A percentile compares a stretch with the other conserved stretches of the same genome.
These are phyloP conservation scores for Cyphellophora europaea DNA, from an alignment of 2,329 filamentous ascomycete genomes.

Conservation along the genomic window DNA sequence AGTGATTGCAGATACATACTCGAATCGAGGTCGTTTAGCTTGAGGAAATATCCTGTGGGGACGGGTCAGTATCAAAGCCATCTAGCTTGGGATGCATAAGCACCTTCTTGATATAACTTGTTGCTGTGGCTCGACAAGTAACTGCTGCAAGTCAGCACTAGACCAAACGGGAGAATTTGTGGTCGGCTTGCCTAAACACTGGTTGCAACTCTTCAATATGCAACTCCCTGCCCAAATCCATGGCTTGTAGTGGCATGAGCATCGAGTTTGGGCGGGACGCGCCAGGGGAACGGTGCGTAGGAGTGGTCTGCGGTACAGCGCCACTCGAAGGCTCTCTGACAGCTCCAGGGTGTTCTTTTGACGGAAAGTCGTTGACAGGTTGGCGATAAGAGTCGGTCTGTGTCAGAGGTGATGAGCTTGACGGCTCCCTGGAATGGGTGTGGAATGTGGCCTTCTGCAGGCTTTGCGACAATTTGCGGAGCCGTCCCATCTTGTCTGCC, in stretches of 20 bases:
- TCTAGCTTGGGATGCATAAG: slow-evolving; percentile 1
- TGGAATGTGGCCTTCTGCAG: background rate
- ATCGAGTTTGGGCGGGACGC: background rate
- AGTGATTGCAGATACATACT: slow-evolving; percentile 49
- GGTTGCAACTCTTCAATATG: slow-evolving; percentile 79
- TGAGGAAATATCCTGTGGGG: slow-evolving; percentile 70
- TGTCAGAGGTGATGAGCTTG: background rate
- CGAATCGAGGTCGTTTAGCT: slow-evolving; percentile 87
- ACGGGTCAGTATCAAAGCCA: slow-evolving; percentile 4
- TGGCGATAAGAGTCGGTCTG: background rate
- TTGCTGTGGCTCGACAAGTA: slow-evolving; percentile 92
- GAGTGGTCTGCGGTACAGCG: background rate
- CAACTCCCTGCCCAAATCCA: slow-evolving; percentile 77
- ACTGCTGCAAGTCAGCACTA: slow-evolving; percentile 9
- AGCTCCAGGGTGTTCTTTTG: no score
- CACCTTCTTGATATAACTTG: slow-evolving; percentile 86
- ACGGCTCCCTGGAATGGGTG: background rate
- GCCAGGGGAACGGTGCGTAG: no score
- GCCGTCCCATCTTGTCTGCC: background rate
- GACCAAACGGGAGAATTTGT: background rate
- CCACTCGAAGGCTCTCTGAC: background rate
- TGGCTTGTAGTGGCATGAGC: slow-evolving; percentile 52
- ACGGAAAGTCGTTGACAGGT: no score
- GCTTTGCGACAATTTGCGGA: background rate
- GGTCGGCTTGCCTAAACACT: slow-evolving; percentile 56